Base-by-base conservation (phyloP, 208 protist genomes). In the Acanthamoeba sp. region DNA sequence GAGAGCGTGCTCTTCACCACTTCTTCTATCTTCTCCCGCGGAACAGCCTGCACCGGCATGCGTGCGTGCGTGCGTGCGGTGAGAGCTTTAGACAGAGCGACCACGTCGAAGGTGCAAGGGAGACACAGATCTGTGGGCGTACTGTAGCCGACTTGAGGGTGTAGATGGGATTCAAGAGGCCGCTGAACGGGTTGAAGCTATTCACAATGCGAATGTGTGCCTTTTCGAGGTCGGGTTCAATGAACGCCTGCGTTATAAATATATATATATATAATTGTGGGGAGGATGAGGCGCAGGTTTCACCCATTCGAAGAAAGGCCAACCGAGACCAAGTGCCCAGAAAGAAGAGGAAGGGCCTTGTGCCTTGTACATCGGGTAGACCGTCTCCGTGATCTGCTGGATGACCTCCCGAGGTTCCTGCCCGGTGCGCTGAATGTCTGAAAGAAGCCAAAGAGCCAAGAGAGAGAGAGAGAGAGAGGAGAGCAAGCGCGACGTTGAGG, bases 301-400 rank as follows among this genome's bases (percentile, higher is more conserved):
- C n/a, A n/a, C n/a, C n/a, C n/a, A n/a, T n/a, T n/a, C n/a, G n/a
- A n/a, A n/a, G n/a, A n/a, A n/a, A n/a, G n/a, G n/a, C n/a, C n/a
- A n/a, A n/a, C n/a, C n/a, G n/a, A n/a, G n/a, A n/a, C n/a, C n/a
- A n/a, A n/a, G n/a, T n/a, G n/a, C n/a, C n/a, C n/a, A n/a, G n/a
- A n/a, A n/a, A n/a, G n/a, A n/a, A n/a, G n/a, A n/a, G n/a, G n/a
- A n/a, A n/a, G n/a, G n/a, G n/a, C n/a, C n/a, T n/a, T n/a, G 95
- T 34, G 95, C 94, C 50, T 96, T 96, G 71, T 95, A 96, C 95
- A 96, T 96, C 9, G 95, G 95, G 38, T 95, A 96, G n/a, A 96
- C 95, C 0, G 95, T 96, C 29, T 96, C 94, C 10, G 95, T 95
- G 12, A 96, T 95, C 62, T 96, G 95, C 45, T 93, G 82, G 10